Evolutionary conservation across 148 eudicot genomes (phyloP), one percentile per base, ranked within the genome.

Genomic region (Heliosperma pusillum): DNA sequence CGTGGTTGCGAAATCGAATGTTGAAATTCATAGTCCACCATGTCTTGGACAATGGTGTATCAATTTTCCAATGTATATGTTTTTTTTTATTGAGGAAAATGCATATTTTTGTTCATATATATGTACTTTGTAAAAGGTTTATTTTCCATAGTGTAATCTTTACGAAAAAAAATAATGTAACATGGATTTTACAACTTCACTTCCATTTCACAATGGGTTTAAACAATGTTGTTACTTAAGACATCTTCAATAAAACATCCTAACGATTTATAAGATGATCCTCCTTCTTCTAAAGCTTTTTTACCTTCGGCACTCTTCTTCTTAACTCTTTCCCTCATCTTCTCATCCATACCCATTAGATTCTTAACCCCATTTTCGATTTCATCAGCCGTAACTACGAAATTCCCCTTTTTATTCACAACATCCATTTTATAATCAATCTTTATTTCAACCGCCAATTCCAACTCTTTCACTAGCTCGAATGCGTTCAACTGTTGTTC

Each of bases 401-500:
- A 66, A 7, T 66, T 66, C 2, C 22, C 47, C 25, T 66, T 66
- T 5, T 25, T 7, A 0, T 1, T 16, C 21, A 1, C 9, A 7
- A 2, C 3, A 44, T 44, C 25, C 19, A 21, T 11, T 10, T 3
- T 42, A 22, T 68, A 68, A 22, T 68, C 71, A 15, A 68, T 20
- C 21, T 9, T 22, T 42, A 68, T 68, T 15, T 68, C 71, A 1
- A 68, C 56, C 0, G 71, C 56, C 55, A 45, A 21, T n/a, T 22
- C 56, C 19, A 68, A 44, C 19, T 68, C 71, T 5, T 45, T 42
- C 15, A 68, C 56, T 12, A 68, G 7, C 29, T 21, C 56, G 0
- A 68, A 45, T 10, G 71, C 71, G 19, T 68, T 68, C n/a, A 45
- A 5, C 4, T 44, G 55, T 44, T 68, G 71, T 26, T 68, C 71